Base-by-base conservation (phyloP, 441 rosid species). In the Corymbia calophylla region DNA sequence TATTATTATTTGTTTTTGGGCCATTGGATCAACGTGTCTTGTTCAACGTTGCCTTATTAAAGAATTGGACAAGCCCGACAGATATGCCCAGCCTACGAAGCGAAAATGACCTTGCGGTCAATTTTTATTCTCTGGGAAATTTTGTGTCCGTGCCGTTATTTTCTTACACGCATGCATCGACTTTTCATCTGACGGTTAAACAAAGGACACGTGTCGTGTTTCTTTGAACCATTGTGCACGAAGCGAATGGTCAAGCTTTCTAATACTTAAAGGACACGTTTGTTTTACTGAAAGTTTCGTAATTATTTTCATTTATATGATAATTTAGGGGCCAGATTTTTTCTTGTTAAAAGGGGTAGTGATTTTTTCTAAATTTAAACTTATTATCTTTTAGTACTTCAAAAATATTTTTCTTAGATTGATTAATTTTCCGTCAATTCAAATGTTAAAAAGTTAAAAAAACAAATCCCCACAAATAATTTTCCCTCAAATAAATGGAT, bases 281-380 rank as follows among this genome's bases (percentile, higher is more conserved):
- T 39, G 6, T 39, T 39, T 39, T 39, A 39, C 6, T 4, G 44
- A 39, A 39, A 39, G 44, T 39, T 39, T 39, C 44, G 44, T 25
- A 4, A 2, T 58, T 58, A 58, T 5, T 58, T 25, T 58, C 6
- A 9, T 68, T 32, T 32, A 35, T 18, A 0, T 18, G 21, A 1
- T 17, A 4, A 9, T 68, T 68, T 0, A 0, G 5, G 9, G 17
- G 32, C 4, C 1, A 18, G 7, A 5, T 32, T 32, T 32, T 0
- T 32, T 68, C 5, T 5, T 68, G 1, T 68, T 11, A 32, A 9
- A 5, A 32, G 3, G 47, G 4, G 0, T 32, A 68, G 6, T 18
- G 3, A 2, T 68, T 0, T 31, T 32, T 32, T 3, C 11, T 13
- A 1, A 4, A 68, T 68, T 0, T 9, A 17, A 68, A 8, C 3